phyloP scores from a whole-genome alignment of 2,329 filamentous ascomycete genomes.

The Clonostachys rhizophaga region DNA sequence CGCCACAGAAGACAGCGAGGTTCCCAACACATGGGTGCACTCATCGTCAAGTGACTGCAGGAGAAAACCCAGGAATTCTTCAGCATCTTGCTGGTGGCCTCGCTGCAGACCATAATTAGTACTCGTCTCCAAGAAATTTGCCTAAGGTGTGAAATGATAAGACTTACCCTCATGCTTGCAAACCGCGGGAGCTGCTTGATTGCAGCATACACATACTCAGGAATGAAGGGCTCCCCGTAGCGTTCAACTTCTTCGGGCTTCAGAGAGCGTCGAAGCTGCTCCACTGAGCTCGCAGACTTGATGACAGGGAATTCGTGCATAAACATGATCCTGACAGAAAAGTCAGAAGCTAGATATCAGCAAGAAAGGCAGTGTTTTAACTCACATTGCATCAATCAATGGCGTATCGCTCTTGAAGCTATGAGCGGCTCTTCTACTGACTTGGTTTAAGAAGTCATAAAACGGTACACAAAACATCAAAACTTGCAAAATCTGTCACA shows the following conservation, averaged over 20 bases:
- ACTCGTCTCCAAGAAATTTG: neutral
- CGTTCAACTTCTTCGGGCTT: constrained; percentile 83
- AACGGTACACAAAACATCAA: constrained; percentile 92
- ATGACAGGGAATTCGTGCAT: constrained; percentile 88
- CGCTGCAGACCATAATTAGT: constrained; percentile 44
- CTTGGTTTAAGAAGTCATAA: constrained; percentile 86
- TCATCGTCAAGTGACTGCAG: constrained; percentile 92
- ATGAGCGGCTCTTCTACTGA: constrained; percentile 77
- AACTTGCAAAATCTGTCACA: constrained; percentile 79
- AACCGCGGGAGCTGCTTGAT: constrained; percentile 85
- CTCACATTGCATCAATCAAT: constrained; percentile 87
- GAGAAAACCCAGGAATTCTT: constrained; percentile 93
- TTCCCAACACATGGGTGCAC: constrained; percentile 69
- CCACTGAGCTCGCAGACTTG: constrained; percentile 69
- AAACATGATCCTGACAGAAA: constrained; percentile 74
- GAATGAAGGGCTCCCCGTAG: constrained; percentile 86
- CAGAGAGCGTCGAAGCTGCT: constrained; percentile 67
- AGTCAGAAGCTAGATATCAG: neutral
- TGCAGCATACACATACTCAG: constrained; percentile 92
- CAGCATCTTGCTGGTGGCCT: constrained; percentile 95
- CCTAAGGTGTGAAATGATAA: neutral
- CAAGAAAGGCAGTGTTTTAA: constrained; percentile 8
- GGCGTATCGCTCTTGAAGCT: constrained; percentile 96
- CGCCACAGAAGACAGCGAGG: constrained; percentile 16
- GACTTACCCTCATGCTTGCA: constrained; percentile 79